Conservation (phyloP, 202 grass and related monocot species). For the Digitaria exilis region DNA sequence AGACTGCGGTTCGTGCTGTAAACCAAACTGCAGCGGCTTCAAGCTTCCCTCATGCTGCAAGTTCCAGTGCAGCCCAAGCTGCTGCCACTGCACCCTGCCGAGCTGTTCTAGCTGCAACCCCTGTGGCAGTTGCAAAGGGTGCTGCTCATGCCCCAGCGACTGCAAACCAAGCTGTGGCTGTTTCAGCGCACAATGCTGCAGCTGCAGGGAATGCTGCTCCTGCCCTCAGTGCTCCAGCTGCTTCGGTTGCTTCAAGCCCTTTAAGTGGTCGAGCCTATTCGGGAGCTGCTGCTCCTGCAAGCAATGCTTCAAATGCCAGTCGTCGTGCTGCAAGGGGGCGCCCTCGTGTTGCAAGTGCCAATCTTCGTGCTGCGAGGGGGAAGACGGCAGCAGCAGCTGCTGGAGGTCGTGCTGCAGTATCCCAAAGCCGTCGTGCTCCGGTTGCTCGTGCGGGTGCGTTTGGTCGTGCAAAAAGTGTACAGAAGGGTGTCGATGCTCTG, state of each 20-base stretch:
- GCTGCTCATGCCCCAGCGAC: conserved; percentile 32
- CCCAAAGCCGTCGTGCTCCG: conserved; percentile 57
- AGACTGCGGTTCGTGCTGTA: conserved; percentile 28
- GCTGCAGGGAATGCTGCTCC: too few relatives aligned
- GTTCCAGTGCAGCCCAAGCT: conserved; percentile 17
- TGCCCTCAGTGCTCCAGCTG: conserved; percentile 42
- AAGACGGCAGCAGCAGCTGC: conserved; percentile 34
- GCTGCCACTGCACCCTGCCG: conserved; percentile 41
- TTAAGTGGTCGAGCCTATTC: conserved; percentile 37
- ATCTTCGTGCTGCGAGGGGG: conserved; percentile 45
- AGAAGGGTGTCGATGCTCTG: conserved; percentile 62
- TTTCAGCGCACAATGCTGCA: neutral
- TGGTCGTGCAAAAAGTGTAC: conserved; percentile 76
- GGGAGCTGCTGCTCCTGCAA: conserved; percentile 26
- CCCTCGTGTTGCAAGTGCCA: conserved; percentile 59
- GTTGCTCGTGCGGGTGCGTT: conserved; percentile 75
- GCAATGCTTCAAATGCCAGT: conserved; percentile 47
- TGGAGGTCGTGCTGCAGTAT: conserved; percentile 47
- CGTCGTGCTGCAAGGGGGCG: conserved; percentile 54
- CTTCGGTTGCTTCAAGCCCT: conserved; percentile 43
- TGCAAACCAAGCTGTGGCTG: conserved; percentile 54
- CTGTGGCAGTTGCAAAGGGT: conserved; percentile 47
- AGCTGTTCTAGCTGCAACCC: conserved; percentile 28
- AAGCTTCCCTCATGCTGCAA: conserved; percentile 23
- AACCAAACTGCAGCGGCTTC: conserved; percentile 21